Percentiles rank a stretch among this genome's conserved stretches.
phyloP scores from a whole-genome alignment of 108 stramenopile species.

The Skeletonema marinoi region DNA sequence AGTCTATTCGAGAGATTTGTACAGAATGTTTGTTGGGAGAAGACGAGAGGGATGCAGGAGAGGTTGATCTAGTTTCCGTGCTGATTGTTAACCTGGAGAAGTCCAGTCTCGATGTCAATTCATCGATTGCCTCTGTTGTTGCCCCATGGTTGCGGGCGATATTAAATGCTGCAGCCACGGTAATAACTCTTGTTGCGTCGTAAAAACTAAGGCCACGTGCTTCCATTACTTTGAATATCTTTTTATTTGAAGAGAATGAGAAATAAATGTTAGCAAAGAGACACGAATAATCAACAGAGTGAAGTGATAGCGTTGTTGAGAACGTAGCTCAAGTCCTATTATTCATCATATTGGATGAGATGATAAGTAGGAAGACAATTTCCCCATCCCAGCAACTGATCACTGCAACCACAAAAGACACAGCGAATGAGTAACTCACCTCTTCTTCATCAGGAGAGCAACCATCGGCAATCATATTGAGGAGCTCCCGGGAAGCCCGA shows the following conservation, averaged over 20 bases:
- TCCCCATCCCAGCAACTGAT: neutral
- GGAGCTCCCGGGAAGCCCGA: constrained; percentile 47
- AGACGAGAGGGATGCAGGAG: constrained; percentile 3
- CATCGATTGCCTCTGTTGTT: constrained; percentile 51
- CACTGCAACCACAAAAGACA: neutral
- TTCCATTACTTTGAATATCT: constrained; percentile 70
- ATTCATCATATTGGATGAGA: no score
- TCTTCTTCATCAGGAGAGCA: constrained; percentile 63
- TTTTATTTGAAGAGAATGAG: neutral
- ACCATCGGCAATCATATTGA: constrained; percentile 50
- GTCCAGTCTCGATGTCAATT: constrained; percentile 49
- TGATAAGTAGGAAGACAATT: neutral
- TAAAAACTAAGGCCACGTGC: constrained; percentile 52
- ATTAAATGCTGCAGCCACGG: constrained; percentile 56
- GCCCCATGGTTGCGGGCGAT: constrained; percentile 20
- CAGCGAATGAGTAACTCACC: constrained; percentile 35
- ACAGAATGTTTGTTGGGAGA: constrained; percentile 5
- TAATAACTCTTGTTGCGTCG: constrained; percentile 63
- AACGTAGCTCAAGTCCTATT: neutral
- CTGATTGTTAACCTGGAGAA: constrained; percentile 15
- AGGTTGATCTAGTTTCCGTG: constrained; percentile 25
- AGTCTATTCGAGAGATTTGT: neutral
- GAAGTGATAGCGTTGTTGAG: no score
- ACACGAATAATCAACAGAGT: neutral
- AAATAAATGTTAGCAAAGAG: neutral